A percentile compares a stretch with the other conserved stretches of the same genome.
These are phyloP conservation scores for Chlamydomonas schloesseri DNA, from an alignment of 139 green algal species.

Conservation along the genomic window DNA sequence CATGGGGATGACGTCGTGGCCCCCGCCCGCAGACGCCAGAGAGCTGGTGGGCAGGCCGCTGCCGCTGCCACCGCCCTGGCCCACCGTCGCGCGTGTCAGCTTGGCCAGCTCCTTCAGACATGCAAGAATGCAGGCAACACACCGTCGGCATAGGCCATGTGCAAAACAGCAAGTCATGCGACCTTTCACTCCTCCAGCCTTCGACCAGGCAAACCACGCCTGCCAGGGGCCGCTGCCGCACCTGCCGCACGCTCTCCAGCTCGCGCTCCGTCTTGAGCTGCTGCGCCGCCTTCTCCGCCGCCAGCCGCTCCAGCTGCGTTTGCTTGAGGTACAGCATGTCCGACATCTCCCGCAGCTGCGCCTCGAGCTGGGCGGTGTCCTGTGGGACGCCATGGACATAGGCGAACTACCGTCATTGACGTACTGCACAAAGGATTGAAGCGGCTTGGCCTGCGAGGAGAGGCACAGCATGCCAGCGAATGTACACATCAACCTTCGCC, in stretches of 20 bases:
- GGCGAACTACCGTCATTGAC: no score
- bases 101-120: slow-evolving; percentile 59
- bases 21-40: not conserved
- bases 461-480: no score
- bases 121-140: no score
- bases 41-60: slow-evolving; percentile 18
- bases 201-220: no score
- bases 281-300: slow-evolving; percentile 71
- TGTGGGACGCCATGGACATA: not conserved
- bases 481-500: no score
- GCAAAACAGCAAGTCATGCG: no score
- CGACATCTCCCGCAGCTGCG: slow-evolving; percentile 71
- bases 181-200: no score
- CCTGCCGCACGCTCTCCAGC: slow-evolving; percentile 49
- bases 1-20: slow-evolving; percentile 81
- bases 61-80: slow-evolving; percentile 23
- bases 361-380: slow-evolving; percentile 65
- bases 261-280: slow-evolving; percentile 81
- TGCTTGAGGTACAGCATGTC: slow-evolving; percentile 85
- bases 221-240: not conserved
- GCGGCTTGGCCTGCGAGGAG: not conserved
- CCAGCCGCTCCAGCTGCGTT: slow-evolving; percentile 75
- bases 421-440: not conserved
- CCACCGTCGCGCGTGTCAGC: slow-evolving; percentile 3
- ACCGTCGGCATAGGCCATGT: no score